phyloP scores from a whole-genome alignment of 2,329 filamentous ascomycete genomes.

The Monosporascus sp. region DNA sequence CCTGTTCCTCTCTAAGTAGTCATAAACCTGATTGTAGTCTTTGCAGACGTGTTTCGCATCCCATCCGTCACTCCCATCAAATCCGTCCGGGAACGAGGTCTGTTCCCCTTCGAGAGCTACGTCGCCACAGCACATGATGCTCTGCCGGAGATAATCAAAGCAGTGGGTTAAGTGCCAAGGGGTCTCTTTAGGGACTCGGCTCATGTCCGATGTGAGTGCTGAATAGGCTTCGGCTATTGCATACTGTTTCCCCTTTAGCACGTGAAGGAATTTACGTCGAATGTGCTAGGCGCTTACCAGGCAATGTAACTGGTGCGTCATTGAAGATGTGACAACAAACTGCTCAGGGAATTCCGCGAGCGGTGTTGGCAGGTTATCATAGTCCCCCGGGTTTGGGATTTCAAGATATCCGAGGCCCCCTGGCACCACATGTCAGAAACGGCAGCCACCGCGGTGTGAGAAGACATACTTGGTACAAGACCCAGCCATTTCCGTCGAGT shows the following conservation, averaged over 20 bases:
- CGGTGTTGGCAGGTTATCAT: slow-evolving; percentile 32
- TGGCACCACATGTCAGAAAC: slow-evolving; percentile 4
- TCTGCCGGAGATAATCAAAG: slow-evolving; percentile 27
- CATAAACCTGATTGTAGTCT: slow-evolving; percentile 30
- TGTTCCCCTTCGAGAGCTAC: slow-evolving; percentile 30
- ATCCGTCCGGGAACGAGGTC: slow-evolving; percentile 32
- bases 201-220: slow-evolving; percentile 23
- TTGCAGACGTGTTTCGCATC: slow-evolving; percentile 38
- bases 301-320: slow-evolving; percentile 41
- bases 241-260: slow-evolving; percentile 15
- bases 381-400: slow-evolving; percentile 27
- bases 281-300: slow-evolving; percentile 21
- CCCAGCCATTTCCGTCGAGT: slow-evolving; percentile 31
- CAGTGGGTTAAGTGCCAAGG: slow-evolving; percentile 35
- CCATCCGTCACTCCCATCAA: slow-evolving; percentile 37
- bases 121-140: slow-evolving; percentile 25
- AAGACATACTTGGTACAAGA: slow-evolving; percentile 31
- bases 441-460: not conserved
- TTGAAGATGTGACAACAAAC: slow-evolving; percentile 36
- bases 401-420: slow-evolving; percentile 35
- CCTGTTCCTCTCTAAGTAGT: slow-evolving; percentile 29
- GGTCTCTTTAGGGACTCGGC: slow-evolving; percentile 24
- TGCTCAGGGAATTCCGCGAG: slow-evolving; percentile 26
- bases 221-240: slow-evolving; percentile 33
- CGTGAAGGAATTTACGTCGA: not conserved